Percentiles rank a stretch among this genome's conserved stretches.
These are phyloP conservation scores for Ogataea trehaloabstinens DNA, from an alignment of 805 yeast species.

Conservation along the genomic window DNA sequence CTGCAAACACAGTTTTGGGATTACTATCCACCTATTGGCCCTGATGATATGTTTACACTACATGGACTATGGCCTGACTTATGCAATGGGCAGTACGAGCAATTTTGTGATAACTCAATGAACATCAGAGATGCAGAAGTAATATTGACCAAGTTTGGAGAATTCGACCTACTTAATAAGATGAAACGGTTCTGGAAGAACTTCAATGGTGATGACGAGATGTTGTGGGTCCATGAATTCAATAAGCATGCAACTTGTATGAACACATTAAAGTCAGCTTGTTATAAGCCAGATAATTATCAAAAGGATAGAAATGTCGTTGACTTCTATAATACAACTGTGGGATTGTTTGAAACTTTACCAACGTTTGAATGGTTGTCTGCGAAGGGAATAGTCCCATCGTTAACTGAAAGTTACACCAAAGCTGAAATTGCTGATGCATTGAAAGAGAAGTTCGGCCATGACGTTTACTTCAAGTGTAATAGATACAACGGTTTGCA, in stretches of 20 bases:
- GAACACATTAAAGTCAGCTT: slow-evolving; percentile 69
- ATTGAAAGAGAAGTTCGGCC: slow-evolving; percentile 48
- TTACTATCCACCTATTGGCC: slow-evolving; percentile 71
- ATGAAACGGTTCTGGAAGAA: slow-evolving; percentile 74
- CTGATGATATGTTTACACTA: slow-evolving; percentile 66
- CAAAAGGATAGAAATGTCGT: slow-evolving; percentile 47
- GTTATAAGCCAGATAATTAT: slow-evolving; percentile 47
- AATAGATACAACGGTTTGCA: slow-evolving; percentile 49
- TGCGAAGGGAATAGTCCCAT: slow-evolving; percentile 72
- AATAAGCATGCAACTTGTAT: slow-evolving; percentile 95
- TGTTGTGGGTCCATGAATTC: slow-evolving; percentile 87
- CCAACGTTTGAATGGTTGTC: slow-evolving; percentile 68
- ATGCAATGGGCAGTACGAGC: slow-evolving; percentile 80
- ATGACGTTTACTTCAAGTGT: slow-evolving; percentile 61
- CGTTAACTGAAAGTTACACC: slow-evolving; percentile 53
- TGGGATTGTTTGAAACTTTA: slow-evolving; percentile 52
- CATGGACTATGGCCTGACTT: slow-evolving; percentile 91
- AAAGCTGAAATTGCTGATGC: slow-evolving; percentile 54
- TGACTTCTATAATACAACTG: slow-evolving; percentile 66
- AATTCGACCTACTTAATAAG: slow-evolving; percentile 50
- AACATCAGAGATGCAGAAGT: slow-evolving; percentile 49
- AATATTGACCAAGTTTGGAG: slow-evolving; percentile 45
- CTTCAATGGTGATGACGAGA: slow-evolving; percentile 62
- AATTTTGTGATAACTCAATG: slow-evolving; percentile 67
- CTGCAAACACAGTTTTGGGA: slow-evolving; percentile 94